Conservation (phyloP, 805 yeast species). For the Cyberlindnera xishuangbannaensis region DNA sequence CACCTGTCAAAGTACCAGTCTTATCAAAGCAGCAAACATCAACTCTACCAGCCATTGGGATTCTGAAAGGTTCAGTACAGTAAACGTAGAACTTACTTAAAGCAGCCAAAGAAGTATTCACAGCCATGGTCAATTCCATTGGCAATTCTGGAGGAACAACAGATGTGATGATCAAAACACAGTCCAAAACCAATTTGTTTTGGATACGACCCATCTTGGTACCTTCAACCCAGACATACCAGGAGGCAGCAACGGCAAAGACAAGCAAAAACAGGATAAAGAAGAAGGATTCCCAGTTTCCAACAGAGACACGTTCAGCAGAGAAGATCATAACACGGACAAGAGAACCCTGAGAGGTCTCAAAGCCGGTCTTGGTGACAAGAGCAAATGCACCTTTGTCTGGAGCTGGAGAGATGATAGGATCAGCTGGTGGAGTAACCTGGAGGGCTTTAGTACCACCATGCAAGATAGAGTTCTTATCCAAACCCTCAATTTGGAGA, state of each 20-base stretch:
- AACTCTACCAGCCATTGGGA: conserved; percentile 95
- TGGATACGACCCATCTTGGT: conserved; percentile 92
- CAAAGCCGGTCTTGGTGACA: conserved; percentile 94
- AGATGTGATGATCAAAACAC: conserved; percentile 92
- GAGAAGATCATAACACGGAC: conserved; percentile 98
- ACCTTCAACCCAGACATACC: conserved; percentile 99
- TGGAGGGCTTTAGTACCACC: conserved; percentile 97
- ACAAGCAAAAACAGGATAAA: conserved; percentile 84
- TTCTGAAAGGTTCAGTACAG: conserved; percentile 98
- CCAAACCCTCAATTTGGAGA: conserved; percentile 74
- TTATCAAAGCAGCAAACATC: conserved; percentile 98
- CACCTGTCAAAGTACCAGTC: conserved; percentile 97
- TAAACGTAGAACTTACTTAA: conserved; percentile 82
- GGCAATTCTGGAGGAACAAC: conserved; percentile 99
- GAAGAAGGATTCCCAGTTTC: conserved; percentile 88
- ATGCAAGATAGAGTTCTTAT: conserved; percentile 80
- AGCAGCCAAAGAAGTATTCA: conserved; percentile 84
- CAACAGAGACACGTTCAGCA: conserved; percentile 93
- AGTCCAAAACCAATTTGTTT: conserved; percentile 88
- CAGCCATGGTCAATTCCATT: conserved; percentile 98
- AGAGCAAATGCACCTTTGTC: conserved; percentile 89
- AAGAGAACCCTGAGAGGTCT: conserved; percentile 94
- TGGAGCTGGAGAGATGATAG: conserved; percentile 52
- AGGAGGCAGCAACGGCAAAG: conserved; percentile 91
- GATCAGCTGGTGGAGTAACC: conserved; percentile 63